Percentiles rank a stretch among this genome's conserved stretches.
These are phyloP conservation scores for Xanthoconium purpureum DNA, from an alignment of 768 basidiomycete species.

Conservation along the genomic window DNA sequence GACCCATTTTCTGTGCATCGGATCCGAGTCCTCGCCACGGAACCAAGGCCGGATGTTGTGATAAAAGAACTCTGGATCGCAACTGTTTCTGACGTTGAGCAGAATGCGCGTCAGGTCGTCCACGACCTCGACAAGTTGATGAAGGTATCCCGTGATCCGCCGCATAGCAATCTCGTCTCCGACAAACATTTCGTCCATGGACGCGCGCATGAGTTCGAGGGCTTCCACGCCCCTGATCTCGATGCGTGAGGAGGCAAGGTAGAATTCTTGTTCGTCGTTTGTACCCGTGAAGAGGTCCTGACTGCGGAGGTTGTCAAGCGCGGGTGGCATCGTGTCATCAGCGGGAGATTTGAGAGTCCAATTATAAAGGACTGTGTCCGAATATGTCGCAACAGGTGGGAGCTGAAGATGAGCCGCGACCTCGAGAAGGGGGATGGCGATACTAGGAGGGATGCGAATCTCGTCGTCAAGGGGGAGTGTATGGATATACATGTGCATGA, in stretches of 20 bases:
- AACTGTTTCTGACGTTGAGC: conserved; percentile 60
- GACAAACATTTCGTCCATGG: conserved; percentile 87
- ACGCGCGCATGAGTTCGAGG: conserved; percentile 79
- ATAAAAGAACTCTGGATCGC: conserved; percentile 74
- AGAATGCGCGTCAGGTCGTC: conserved; percentile 60
- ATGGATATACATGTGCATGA: conserved; percentile 79
- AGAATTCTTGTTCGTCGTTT: conserved; percentile 82
- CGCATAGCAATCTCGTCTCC: conserved; percentile 60
- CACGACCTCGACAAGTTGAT: conserved; percentile 60
- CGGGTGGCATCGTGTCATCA: conserved; percentile 32
- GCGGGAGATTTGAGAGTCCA: conserved; percentile 45
- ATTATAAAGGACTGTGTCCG: conserved; percentile 91
- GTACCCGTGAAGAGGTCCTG: conserved; percentile 75
- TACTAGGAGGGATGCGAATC: conserved; percentile 61
- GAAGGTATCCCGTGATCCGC: conserved; percentile 64
- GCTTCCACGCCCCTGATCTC: conserved; percentile 84
- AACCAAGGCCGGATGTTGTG: conserved; percentile 78
- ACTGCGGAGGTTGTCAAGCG: conserved; percentile 58
- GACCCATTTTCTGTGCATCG: conserved; percentile 43
- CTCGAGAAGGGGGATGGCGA: conserved; percentile 74
- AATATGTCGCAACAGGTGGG: conserved; percentile 87
- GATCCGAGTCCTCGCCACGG: conserved; percentile 60
- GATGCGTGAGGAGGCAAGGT: conserved; percentile 79
- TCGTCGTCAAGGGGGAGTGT: conserved; percentile 47
- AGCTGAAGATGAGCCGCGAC: conserved; percentile 69